phyloP scores from a whole-genome alignment of 148 eudicot genomes.

The Beta vulgaris region DNA sequence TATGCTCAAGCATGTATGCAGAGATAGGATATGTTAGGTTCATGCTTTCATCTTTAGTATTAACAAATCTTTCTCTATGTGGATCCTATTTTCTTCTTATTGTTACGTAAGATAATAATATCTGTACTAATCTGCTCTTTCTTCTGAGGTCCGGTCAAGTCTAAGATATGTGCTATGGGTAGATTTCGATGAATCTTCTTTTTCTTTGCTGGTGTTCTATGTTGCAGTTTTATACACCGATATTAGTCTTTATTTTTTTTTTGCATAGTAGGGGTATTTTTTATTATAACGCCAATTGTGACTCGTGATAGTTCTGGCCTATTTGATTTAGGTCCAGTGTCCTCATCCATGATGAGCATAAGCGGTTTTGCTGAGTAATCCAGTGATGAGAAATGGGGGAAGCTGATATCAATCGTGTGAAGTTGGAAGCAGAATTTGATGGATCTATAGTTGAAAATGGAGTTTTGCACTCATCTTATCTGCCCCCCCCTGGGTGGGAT shows the following conservation, averaged over 20 bases:
- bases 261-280: background rate
- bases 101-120: background rate
- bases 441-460: slow-evolving; percentile 28
- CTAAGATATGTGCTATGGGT: background rate
- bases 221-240: no score
- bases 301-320: background rate
- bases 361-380: slow-evolving; percentile 1
- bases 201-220: background rate
- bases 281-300: background rate
- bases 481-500: slow-evolving; percentile 27
- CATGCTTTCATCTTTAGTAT: background rate
- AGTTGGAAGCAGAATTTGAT: slow-evolving; percentile 35
- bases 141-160: background rate
- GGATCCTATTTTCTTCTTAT: background rate
- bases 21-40: no score
- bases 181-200: background rate
- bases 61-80: no score
- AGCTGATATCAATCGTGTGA: slow-evolving; percentile 36
- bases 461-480: slow-evolving; percentile 23
- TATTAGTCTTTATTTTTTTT: no score
- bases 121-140: background rate
- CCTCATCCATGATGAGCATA: background rate
- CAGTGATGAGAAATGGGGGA: slow-evolving; percentile 35
- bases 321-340: slow-evolving; percentile 9
- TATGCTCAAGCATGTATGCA: no score